Base-by-base conservation (phyloP, 768 basidiomycete species). In the Leccinum pellstonianum region DNA sequence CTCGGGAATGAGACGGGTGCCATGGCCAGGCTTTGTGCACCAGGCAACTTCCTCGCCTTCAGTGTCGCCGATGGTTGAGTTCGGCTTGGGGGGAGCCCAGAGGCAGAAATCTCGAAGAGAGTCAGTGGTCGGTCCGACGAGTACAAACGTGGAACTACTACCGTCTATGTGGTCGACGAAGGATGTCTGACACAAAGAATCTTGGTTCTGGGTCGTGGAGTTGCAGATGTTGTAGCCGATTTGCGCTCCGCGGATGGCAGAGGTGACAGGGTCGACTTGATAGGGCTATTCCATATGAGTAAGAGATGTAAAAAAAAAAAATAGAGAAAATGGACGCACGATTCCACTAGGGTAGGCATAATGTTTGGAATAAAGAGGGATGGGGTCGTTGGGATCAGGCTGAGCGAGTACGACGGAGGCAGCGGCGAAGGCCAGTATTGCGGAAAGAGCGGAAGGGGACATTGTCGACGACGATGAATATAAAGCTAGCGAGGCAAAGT, bases 41-140 rank as follows among this genome's bases (percentile, higher is more conserved):
- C 83, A 94, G 1, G 90, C 84, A 10, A 93, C 87, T 66, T 84
- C 85, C 68, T 84, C 77, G 46, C 81, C 85, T 69, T 94, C 92
- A 3, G 81, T 81, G 60, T 88, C 79, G 35, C 80, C 86, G 48
- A 93, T 85, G 17, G 75, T 71, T 14, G 80, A 77, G 69, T 83
- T 77, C 4, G 81, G 76, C n/a, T 73, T 72, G 1, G 77, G 64
- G 0, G 86, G 82, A 31, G 78, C 85, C 84, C 86, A 90, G 0
- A 90, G 65, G 63, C 88, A 90, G 72, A 87, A 90, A 66, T 90
- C 88, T 90, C 0, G 11, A 48, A 25, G 38, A 9, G 1, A 17
- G 33, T 52, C 31, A 61, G 19, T 21, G 7, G 14, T 10, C n/a
- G 1, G 10, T 1, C 0, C 21, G 38, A 21, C 11, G 4, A 14